Evolutionary conservation across 768 basidiomycete species (phyloP).

Genomic region (Pleurotus ostreatus): DNA sequence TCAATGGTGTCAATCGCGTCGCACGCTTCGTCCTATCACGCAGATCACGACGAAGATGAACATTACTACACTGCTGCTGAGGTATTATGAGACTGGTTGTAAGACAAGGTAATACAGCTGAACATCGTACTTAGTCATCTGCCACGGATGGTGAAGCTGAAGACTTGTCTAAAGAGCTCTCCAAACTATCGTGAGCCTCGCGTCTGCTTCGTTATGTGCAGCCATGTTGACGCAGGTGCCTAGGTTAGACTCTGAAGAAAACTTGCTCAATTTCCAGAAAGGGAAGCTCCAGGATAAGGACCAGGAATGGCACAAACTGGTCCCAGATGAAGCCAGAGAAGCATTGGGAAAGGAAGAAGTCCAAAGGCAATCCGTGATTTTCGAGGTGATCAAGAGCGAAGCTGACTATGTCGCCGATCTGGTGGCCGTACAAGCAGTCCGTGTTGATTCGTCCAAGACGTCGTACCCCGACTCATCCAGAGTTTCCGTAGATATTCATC

Average conservation of each 20-base stretch:
- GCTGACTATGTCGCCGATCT: constrained; percentile 85
- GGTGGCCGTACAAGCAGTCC: constrained; percentile 62
- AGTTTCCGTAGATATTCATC: constrained; percentile 60
- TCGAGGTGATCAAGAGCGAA: constrained; percentile 89
- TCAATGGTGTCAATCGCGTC: constrained; percentile 31
- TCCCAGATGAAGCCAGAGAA: constrained; percentile 66
- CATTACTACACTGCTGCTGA: constrained; percentile 28
- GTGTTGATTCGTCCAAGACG: constrained; percentile 10
- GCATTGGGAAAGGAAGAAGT: constrained; percentile 75
- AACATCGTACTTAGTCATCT: constrained; percentile 10
- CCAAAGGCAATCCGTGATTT: constrained; percentile 80
- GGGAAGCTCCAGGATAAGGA: constrained; percentile 63
- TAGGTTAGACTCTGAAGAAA: constrained; percentile 63
- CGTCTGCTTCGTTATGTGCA: constrained; percentile 4
- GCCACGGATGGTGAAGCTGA: constrained; percentile 24
- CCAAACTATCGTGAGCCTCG: constrained; percentile 34
- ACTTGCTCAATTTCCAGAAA: constrained; percentile 61
- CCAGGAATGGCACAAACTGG: constrained; percentile 80
- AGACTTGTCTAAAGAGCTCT: constrained; percentile 27
- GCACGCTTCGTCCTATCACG: constrained; percentile 28
- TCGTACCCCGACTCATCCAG: not conserved
- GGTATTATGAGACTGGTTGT: constrained; percentile 22
- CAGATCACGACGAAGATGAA: constrained; percentile 28
- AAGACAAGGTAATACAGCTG: too few relatives aligned
- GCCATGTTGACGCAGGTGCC: not conserved